A percentile compares a stretch with the other conserved stretches of the same genome.
Conservation (phyloP, 805 yeast species). For the Grigorovia humatica region DNA sequence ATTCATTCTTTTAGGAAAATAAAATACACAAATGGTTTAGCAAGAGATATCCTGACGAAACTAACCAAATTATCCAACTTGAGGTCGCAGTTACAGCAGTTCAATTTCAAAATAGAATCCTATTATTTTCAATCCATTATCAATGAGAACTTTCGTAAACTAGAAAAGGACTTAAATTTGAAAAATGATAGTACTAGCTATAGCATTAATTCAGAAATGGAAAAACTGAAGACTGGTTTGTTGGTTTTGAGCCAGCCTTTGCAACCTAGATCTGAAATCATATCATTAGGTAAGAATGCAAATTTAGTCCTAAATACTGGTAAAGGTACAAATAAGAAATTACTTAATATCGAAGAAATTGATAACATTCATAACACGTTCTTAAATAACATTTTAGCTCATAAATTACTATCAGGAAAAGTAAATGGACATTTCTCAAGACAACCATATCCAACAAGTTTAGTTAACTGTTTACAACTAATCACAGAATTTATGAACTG, state of each 20-base stretch:
- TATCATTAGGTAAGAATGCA: not conserved
- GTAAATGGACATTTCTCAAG: constrained; percentile 31
- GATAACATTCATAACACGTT: constrained; percentile 29
- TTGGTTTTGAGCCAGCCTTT: constrained; percentile 22
- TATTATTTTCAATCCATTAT: constrained; percentile 27
- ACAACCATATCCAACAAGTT: constrained; percentile 33
- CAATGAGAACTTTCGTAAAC: constrained; percentile 22
- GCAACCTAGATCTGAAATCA: constrained; percentile 16
- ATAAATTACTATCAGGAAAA: constrained; percentile 14
- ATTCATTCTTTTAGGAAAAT: constrained; percentile 21
- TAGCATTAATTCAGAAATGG: constrained; percentile 15
- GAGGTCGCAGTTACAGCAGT: constrained; percentile 28
- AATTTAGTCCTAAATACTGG: not conserved
- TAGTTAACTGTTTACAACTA: constrained; percentile 29
- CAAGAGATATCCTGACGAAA: constrained; percentile 22
- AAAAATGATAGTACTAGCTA: constrained; percentile 28
- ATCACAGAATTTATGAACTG: constrained; percentile 32
- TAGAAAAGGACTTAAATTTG: constrained; percentile 28
- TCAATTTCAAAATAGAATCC: constrained; percentile 25
- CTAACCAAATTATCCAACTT: constrained; percentile 23
- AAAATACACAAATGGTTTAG: constrained; percentile 16
- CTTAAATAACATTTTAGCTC: constrained; percentile 19
- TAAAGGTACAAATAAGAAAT: not conserved
- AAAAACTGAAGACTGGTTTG: constrained; percentile 17
- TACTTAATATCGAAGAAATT: constrained; percentile 40